Conservation (phyloP, 768 basidiomycete species). For the Tephrocybe sp. region DNA sequence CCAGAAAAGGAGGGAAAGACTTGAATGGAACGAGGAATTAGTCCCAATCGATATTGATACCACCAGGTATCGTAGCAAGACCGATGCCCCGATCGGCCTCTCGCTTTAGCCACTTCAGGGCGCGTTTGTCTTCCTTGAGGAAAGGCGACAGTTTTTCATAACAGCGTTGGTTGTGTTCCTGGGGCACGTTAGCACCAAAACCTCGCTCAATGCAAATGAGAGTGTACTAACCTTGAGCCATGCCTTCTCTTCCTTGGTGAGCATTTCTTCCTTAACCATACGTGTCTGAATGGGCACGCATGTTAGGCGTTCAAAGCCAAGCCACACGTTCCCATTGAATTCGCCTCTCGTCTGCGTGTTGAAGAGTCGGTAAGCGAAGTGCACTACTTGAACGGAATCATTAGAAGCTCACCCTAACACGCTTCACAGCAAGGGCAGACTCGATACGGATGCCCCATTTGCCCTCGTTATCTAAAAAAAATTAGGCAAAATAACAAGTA, state of each 20-base stretch:
- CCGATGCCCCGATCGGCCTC: conserved; percentile 78
- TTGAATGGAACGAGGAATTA: conserved; percentile 32
- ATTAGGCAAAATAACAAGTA: conserved; percentile 4
- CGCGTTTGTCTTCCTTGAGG: conserved; percentile 76
- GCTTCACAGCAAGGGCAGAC: conserved; percentile 74
- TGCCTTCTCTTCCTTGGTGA: conserved; percentile 79
- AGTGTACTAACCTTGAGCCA: conserved; percentile 71
- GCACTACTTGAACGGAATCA: background rate
- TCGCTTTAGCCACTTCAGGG: conserved; percentile 75
- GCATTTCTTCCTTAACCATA: conserved; percentile 82
- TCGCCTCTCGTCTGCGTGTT: conserved; percentile 62
- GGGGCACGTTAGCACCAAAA: background rate
- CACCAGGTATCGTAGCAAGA: conserved; percentile 64
- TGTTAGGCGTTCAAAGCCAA: conserved; percentile 89
- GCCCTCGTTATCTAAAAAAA: conserved; percentile 61
- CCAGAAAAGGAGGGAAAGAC: background rate
- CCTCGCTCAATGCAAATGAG: background rate
- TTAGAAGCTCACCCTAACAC: conserved; percentile 43
- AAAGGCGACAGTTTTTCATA: conserved; percentile 59
- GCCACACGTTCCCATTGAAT: conserved; percentile 76
- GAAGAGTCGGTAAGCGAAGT: background rate
- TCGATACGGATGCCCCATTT: conserved; percentile 93
- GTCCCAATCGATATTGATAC: conserved; percentile 79
- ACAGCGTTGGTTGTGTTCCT: conserved; percentile 83
- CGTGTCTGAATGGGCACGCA: conserved; percentile 91